Evolutionary conservation across 2,329 filamentous ascomycete genomes (phyloP).

Genomic region (Beauveria pseudobassiana): DNA sequence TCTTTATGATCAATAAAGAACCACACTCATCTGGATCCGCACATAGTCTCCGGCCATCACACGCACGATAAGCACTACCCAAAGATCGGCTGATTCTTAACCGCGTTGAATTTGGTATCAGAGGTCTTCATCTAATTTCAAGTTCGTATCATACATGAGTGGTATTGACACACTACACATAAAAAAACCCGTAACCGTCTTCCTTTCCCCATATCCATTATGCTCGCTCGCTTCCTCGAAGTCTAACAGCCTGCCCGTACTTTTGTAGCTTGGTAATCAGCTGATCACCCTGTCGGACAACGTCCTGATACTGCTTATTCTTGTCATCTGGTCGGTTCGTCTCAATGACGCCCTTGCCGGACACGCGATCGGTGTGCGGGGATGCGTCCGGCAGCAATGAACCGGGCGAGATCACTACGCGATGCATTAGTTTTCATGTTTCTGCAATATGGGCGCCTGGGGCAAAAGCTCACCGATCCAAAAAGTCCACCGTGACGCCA

Average conservation of each 20-base stretch:
- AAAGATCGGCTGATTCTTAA: background rate
- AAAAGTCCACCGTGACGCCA: constrained; percentile 90
- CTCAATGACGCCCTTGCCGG: constrained; percentile 94
- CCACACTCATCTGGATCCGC: background rate
- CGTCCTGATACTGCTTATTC: constrained; percentile 99
- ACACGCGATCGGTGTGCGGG: constrained; percentile 92
- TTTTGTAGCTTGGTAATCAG: constrained; percentile 99
- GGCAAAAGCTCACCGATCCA: constrained; percentile 66
- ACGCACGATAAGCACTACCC: background rate
- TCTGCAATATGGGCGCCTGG: background rate
- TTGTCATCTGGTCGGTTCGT: constrained; percentile 97
- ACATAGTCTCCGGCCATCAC: background rate
- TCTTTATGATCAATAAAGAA: background rate
- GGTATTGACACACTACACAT: constrained; percentile 8
- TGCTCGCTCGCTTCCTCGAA: constrained; percentile 89
- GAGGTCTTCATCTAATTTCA: constrained; percentile 8
- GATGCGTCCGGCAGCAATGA: constrained; percentile 90
- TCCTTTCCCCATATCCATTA: constrained; percentile 31
- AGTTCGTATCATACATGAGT: constrained; percentile 8
- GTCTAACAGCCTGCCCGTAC: constrained; percentile 91
- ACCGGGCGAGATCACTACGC: constrained; percentile 81
- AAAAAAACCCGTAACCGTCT: background rate
- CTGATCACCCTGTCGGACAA: constrained; percentile 94
- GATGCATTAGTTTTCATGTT: background rate
- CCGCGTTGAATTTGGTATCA: constrained; percentile 1